These are phyloP conservation scores for Catharanthus roseus DNA, from an alignment of 257 asterid species.

Conservation along the genomic window DNA sequence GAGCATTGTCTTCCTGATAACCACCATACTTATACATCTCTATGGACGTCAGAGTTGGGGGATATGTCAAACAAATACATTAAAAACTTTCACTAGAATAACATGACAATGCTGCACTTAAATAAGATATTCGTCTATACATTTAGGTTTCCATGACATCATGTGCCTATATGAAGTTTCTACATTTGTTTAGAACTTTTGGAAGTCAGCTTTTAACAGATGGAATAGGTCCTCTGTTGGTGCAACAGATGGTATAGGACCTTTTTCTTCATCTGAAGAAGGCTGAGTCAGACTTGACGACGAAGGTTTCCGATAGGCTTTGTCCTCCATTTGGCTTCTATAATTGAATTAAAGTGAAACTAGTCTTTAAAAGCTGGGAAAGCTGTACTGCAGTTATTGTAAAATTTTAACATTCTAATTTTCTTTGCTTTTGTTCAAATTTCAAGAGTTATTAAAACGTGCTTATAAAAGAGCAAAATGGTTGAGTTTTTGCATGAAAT, in stretches of 20 bases:
- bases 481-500: neutral
- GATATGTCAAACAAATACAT: neutral
- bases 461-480: neutral
- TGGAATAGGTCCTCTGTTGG: neutral
- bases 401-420: neutral
- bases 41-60: neutral
- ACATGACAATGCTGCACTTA: neutral
- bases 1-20: neutral
- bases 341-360: slow-evolving; percentile 1
- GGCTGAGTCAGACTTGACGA: neutral
- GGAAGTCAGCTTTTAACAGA: neutral
- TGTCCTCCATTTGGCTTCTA: neutral
- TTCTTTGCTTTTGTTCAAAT: neutral
- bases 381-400: neutral
- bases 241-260: neutral
- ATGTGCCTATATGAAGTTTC: neutral
- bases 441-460: neutral
- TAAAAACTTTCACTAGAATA: neutral
- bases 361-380: neutral
- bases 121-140: neutral
- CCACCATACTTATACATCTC: neutral
- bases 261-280: neutral
- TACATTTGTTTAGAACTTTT: neutral
- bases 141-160: neutral
- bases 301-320: neutral